phyloP scores from a whole-genome alignment of 2,329 filamentous ascomycete genomes.

The Penicillium sp. region DNA sequence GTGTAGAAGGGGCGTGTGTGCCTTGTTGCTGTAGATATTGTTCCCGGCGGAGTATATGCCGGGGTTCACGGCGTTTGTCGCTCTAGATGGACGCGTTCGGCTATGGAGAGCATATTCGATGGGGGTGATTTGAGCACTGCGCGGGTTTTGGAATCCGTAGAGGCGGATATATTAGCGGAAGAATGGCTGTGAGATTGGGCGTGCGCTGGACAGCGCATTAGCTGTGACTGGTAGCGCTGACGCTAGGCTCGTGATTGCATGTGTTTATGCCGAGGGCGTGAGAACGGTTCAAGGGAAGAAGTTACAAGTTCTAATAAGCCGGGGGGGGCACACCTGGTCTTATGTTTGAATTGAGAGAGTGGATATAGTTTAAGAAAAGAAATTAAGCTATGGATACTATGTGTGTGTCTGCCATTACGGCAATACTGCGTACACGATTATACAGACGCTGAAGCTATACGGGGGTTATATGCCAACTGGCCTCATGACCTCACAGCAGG shows the following conservation, averaged over 20 bases:
- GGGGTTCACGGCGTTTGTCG: not conserved
- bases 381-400: constrained; percentile 7
- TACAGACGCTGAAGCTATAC: constrained; percentile 3
- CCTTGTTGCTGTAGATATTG: not conserved
- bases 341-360: not conserved
- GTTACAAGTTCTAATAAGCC: not conserved
- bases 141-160: not conserved
- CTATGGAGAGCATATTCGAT: too few relatives aligned
- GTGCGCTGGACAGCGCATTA: not conserved
- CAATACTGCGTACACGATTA: not conserved
- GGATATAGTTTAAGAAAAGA: not conserved
- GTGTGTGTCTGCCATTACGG: not conserved
- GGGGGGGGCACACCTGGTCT: not conserved
- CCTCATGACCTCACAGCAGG: constrained; percentile 6
- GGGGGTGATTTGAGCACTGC: not conserved
- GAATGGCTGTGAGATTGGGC: not conserved
- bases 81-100: not conserved
- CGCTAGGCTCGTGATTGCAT: not conserved
- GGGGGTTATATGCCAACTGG: not conserved
- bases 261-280: constrained; percentile 3
- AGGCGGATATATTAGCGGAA: not conserved
- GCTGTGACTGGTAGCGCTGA: not conserved
- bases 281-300: not conserved
- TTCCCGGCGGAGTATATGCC: not conserved
- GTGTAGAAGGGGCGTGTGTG: not conserved